Conservation (phyloP, 768 basidiomycete species). For the Boletus pseudo-olivaceus region DNA sequence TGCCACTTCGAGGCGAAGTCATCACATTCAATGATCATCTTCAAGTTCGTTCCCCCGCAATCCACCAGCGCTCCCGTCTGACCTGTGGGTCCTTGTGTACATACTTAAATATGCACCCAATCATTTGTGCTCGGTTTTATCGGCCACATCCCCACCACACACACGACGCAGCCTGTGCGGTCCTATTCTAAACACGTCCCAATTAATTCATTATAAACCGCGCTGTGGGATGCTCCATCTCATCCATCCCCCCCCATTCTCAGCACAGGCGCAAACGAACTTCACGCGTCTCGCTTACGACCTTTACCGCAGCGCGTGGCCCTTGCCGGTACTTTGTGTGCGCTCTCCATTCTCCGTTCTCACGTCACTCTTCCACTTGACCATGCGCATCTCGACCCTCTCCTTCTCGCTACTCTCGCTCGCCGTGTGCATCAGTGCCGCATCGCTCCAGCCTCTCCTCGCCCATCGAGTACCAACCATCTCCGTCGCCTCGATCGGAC, state of each 20-base stretch:
- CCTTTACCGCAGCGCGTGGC: not conserved
- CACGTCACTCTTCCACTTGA: constrained; percentile 1
- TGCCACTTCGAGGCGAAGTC: too few species aligned
- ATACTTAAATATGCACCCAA: too few species aligned
- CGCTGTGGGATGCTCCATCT: not conserved
- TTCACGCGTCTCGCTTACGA: not conserved
- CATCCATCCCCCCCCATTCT: not conserved
- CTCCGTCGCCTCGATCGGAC: constrained; percentile 1
- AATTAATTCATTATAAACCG: not conserved
- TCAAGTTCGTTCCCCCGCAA: too few species aligned
- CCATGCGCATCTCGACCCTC: constrained; percentile 13
- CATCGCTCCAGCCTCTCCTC: constrained; percentile 3
- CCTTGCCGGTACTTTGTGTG: not conserved
- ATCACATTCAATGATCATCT: too few species aligned
- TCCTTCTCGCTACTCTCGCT: constrained; percentile 1
- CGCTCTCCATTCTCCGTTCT: not conserved
- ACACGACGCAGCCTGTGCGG: not conserved
- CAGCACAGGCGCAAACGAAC: not conserved
- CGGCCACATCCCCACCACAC: too few species aligned
- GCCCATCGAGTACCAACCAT: not conserved
- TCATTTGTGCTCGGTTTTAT: too few species aligned
- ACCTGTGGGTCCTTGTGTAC: too few species aligned
- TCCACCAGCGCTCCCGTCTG: too few species aligned
- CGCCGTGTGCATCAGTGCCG: not conserved
- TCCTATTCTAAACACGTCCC: not conserved